Base-by-base conservation (phyloP, 768 basidiomycete species). In the Pleurotus djamor region DNA sequence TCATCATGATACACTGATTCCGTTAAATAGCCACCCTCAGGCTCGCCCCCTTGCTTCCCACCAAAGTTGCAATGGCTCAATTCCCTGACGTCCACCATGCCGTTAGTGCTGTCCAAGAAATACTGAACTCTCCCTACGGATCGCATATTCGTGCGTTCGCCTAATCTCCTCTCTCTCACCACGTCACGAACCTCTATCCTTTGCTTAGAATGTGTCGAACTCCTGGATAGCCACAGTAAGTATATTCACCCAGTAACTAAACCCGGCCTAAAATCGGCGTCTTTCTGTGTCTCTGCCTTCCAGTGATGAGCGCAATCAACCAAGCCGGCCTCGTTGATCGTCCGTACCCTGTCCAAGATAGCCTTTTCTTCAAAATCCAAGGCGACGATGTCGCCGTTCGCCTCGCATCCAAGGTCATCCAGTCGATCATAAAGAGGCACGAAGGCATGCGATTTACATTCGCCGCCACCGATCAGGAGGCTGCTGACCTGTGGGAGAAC, bases 361-460 rank as follows among this genome's bases (percentile, higher is more conserved):
- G 88, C 0, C 80, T 97, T 8, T 94, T 97, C 75, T 92, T 98
- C 81, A 96, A 96, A 70, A 83, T 97, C 54, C 92, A 95, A 69
- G 94, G 94, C 2, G 85, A 91, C 36, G 74, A 81, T 0, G 71
- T 78, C 9, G 79, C 82, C 4, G 83, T 90, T 35, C 67, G 81
- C 3, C 79, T 81, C 44, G 81, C 91, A 0, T 83, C 89, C 0
- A 77, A 81, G 47, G 71, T 77, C 16, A 81, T 92, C 28, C 77
- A 86, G 63, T 66, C 71, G 6, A 84, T 96, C 32, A 83, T 87
- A 17, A 77, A 83, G 65, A 83, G 78, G 64, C 86, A 96, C 63
- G 85, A 86, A 2, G 86, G 91, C 51, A 77, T 71, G 17, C 77
- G 79, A 32, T 92, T 95, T 60, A 76, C 85, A 63, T 89, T 93